These are phyloP conservation scores for Pythium utonaiense DNA, from an alignment of 352 stramenopile genomes.

Conservation along the genomic window DNA sequence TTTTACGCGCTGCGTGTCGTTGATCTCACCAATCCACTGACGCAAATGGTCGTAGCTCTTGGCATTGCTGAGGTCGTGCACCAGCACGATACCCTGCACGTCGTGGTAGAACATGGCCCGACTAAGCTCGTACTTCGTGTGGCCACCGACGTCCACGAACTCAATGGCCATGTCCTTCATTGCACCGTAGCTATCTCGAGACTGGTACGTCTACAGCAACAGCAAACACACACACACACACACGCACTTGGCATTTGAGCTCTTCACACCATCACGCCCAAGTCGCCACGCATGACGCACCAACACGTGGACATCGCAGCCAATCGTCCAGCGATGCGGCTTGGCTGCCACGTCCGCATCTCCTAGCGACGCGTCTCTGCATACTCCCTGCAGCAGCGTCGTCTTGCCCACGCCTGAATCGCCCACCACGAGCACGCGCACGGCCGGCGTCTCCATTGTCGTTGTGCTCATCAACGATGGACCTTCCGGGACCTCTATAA, in stretches of 20 bases:
- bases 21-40: constrained; percentile 42
- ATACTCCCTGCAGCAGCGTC: constrained; percentile 60
- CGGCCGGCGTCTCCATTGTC: constrained; percentile 67
- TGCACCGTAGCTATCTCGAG: constrained; percentile 32
- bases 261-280: not conserved
- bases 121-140: constrained; percentile 80
- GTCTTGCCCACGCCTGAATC: constrained; percentile 87
- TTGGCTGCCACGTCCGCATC: constrained; percentile 1
- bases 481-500: constrained; percentile 4
- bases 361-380: constrained; percentile 25
- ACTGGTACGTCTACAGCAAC: constrained; percentile 26
- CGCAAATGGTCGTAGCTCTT: constrained; percentile 72
- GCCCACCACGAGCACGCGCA: constrained; percentile 77
- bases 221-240: too few species aligned
- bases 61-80: constrained; percentile 76
- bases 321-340: constrained; percentile 67
- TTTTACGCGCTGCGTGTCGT: constrained; percentile 39
- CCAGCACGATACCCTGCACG: constrained; percentile 77
- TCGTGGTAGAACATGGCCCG: constrained; percentile 79
- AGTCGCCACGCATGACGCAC: constrained; percentile 28
- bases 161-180: constrained; percentile 68
- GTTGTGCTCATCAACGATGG: not conserved
- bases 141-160: constrained; percentile 81
- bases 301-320: constrained; percentile 79
- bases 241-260: too few species aligned